Base-by-base conservation (phyloP, 2,329 filamentous ascomycete genomes). In the Penicillium brevicompactum region DNA sequence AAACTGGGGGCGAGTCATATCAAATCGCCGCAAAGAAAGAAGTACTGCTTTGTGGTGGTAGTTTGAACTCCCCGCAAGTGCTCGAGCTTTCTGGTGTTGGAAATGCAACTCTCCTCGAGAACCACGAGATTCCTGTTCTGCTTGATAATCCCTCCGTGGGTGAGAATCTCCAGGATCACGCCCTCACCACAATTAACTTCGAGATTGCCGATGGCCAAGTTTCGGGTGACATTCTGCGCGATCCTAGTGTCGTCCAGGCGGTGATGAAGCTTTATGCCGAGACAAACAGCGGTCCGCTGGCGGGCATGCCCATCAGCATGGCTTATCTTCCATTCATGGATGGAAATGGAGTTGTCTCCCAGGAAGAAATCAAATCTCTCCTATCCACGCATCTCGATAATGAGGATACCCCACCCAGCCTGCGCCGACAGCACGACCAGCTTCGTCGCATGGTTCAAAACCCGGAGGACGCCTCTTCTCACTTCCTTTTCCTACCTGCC, bases 51-150 rank as follows among this genome's bases (percentile, higher is more conserved):
- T 81, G 81, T 2, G 84, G 82, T 1, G 86, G 86, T 0, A 80
- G 77, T 41, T 71, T 83, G 38, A 80, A 81, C 63, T 84, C 81
- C 10, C 86, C 80, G 2, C 83, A 82, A 69, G 72, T 85, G 9
- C 79, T 83, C 9, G 84, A 88, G 61, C 73, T 87, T 2, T 87
- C 84, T 0, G 86, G 86, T 0, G 77, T 88, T 32, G 86, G 86
- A 3, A 72, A 76, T 44, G 68, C 72, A 3, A 67, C 74, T 1
- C 63, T 81, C 14, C 71, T 84, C 7, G 56, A 71, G 4, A 65
- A 65, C 2, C 74, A 74, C 6, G 72, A 72, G 1, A 74, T 83
- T n/a, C 65, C 74, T 4, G 68, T 76, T 11, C 72, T 76, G 43
- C 68, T 83, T 16, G 69, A 76, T 37, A 77, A 76, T 40, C 72